A percentile compares a stretch with the other conserved stretches of the same genome.
Evolutionary conservation across 176 grass and related monocot species (phyloP).

Genomic region (Lolium rigidum): DNA sequence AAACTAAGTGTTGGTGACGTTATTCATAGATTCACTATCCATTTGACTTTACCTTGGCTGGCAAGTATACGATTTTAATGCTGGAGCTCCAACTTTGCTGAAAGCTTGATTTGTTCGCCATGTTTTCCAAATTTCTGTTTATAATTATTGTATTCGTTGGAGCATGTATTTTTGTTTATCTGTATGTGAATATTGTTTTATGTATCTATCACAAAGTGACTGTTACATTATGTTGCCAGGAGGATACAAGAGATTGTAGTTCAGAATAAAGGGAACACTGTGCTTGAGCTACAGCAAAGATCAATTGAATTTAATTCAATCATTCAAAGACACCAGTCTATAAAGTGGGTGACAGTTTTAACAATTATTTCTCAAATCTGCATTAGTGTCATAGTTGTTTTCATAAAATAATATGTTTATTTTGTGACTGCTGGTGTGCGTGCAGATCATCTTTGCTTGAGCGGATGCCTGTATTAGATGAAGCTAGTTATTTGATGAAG

Average conservation of each 20-base stretch:
- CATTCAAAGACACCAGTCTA: conserved; percentile 89
- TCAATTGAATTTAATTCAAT: conserved; percentile 98
- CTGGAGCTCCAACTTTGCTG: conserved; percentile 23
- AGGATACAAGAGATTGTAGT: conserved; percentile 84
- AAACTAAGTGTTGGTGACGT: background rate
- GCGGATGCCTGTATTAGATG: conserved; percentile 96
- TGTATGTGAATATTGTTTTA: background rate
- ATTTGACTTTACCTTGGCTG: conserved; percentile 14
- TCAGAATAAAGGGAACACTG: conserved; percentile 82
- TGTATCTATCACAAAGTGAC: background rate
- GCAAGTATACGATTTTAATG: conserved; percentile 8
- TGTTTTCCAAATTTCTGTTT: conserved; percentile 38
- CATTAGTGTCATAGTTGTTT: conserved; percentile 30
- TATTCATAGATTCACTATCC: background rate
- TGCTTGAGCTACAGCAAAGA: conserved; percentile 97
- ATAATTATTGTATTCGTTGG: conserved; percentile 21
- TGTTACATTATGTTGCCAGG: conserved; percentile 56
- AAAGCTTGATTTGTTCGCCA: conserved; percentile 11
- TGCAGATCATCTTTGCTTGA: conserved; percentile 96
- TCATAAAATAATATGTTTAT: conserved; percentile 16
- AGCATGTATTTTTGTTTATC: background rate
- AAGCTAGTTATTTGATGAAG: conserved; percentile 75
- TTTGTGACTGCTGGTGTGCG: conserved; percentile 38
- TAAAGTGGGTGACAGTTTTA: conserved; percentile 67
- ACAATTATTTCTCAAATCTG: background rate